phyloP scores from a whole-genome alignment of 129 eudicot species.

The Calendula officinalis region DNA sequence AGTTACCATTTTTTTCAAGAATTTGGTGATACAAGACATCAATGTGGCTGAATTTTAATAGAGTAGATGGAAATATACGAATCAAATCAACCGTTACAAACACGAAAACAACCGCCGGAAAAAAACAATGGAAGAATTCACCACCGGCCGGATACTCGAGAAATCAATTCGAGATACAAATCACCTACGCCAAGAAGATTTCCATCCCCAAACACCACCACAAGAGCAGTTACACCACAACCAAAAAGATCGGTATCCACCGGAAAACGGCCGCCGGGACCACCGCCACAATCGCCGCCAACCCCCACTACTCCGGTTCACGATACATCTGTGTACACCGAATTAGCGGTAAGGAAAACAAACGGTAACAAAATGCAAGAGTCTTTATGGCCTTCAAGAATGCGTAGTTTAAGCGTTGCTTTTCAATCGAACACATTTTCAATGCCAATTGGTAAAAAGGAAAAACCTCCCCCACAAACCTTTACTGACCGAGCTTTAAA shows the following conservation, averaged over 20 bases:
- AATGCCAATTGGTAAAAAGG: constrained; percentile 70
- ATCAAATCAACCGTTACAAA: constrained; percentile 55
- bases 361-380: constrained; percentile 54
- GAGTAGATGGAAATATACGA: constrained; percentile 85
- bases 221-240: constrained; percentile 41
- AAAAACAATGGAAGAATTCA: constrained; percentile 64
- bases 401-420: constrained; percentile 86
- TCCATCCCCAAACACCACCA: constrained; percentile 64
- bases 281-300: constrained; percentile 56
- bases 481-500: constrained; percentile 66
- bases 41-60: constrained; percentile 65
- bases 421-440: constrained; percentile 74
- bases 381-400: constrained; percentile 90
- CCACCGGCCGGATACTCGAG: constrained; percentile 52
- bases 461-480: constrained; percentile 60
- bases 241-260: constrained; percentile 77
- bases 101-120: constrained; percentile 39
- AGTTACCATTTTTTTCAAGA: constrained; percentile 23
- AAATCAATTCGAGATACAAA: constrained; percentile 66
- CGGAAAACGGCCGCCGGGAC: constrained; percentile 59
- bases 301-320: constrained; percentile 72
- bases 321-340: constrained; percentile 54
- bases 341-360: constrained; percentile 52
- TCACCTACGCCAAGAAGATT: constrained; percentile 77
- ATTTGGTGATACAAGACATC: constrained; percentile 34